phyloP scores from a whole-genome alignment of 2,329 filamentous ascomycete genomes.

The Thielaviopsis euricoi region DNA sequence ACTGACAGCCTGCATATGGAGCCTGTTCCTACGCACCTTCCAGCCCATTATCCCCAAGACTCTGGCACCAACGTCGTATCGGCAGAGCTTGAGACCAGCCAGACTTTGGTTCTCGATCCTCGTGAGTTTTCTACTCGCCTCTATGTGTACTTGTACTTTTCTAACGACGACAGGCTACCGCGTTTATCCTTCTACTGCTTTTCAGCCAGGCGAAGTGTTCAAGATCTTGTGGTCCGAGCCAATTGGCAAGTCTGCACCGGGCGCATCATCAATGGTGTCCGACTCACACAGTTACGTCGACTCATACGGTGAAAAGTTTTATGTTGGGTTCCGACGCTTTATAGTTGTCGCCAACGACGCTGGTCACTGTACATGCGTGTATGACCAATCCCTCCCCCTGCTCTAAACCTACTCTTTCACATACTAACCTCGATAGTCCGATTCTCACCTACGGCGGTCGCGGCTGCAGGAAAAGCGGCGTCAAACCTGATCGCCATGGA shows the following conservation, averaged over 20 bases:
- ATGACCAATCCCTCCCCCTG: slow-evolving; percentile 12
- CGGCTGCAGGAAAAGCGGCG: slow-evolving; percentile 35
- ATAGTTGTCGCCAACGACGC: slow-evolving; percentile 34
- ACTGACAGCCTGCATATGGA: background rate
- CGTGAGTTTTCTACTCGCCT: background rate
- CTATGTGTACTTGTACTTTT: background rate
- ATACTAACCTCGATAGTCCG: slow-evolving; percentile 22
- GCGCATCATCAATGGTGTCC: slow-evolving; percentile 19
- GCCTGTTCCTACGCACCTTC: background rate
- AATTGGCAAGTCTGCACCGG: slow-evolving; percentile 20
- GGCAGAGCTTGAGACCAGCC: background rate
- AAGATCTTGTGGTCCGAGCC: slow-evolving; percentile 40
- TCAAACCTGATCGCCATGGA: slow-evolving; percentile 36
- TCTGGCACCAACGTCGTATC: background rate
- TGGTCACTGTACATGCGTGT: slow-evolving; percentile 41
- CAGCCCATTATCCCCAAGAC: background rate
- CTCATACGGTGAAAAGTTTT: slow-evolving; percentile 24
- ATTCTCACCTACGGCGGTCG: slow-evolving; percentile 38
- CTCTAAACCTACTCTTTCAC: background rate
- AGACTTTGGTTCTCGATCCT: slow-evolving; percentile 1
- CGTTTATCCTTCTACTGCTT: background rate
- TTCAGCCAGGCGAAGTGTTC: slow-evolving; percentile 27
- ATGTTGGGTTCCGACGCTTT: slow-evolving; percentile 35
- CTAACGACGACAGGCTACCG: slow-evolving; percentile 1
- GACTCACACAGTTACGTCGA: slow-evolving; percentile 21